These are phyloP conservation scores for Lepidium africanum DNA, from an alignment of 345 rosid species.

Conservation along the genomic window DNA sequence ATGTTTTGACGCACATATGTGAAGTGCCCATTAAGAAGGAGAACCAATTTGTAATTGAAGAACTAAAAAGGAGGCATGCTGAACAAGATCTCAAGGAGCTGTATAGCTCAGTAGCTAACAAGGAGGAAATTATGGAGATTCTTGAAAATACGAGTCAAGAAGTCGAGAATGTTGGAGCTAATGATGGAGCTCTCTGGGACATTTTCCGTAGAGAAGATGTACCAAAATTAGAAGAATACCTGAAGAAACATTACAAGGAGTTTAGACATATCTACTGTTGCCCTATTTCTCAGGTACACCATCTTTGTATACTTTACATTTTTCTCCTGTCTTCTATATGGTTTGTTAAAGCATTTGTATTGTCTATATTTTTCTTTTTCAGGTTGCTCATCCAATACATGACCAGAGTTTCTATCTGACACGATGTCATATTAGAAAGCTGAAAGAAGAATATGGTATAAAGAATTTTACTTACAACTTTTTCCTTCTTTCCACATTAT, in stretches of 20 bases:
- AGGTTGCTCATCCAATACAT: conserved; percentile 69
- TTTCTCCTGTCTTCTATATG: not conserved
- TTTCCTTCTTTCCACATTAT: not conserved
- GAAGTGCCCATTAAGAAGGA: conserved; percentile 25
- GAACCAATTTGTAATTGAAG: conserved; percentile 7
- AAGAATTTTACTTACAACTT: not conserved
- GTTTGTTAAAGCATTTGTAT: not conserved
- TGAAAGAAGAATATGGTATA: conserved; percentile 73
- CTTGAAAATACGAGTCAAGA: not conserved
- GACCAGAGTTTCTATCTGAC: conserved; percentile 67
- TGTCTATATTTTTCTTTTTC: not conserved
- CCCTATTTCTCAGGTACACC: conserved; percentile 49
- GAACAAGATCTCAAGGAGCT: conserved; percentile 54
- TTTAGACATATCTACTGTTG: conserved; percentile 57
- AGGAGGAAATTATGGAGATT: conserved; percentile 2
- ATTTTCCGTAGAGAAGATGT: conserved; percentile 71
- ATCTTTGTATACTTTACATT: not conserved
- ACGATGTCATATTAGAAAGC: conserved; percentile 49
- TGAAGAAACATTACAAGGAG: conserved; percentile 54
- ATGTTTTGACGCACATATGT: conserved; percentile 54
- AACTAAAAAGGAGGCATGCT: conserved; percentile 37
- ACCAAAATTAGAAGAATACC: conserved; percentile 55
- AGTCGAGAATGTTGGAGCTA: conserved; percentile 5
- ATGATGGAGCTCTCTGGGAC: conserved; percentile 74
- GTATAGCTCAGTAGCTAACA: conserved; percentile 19